A percentile compares a stretch with the other conserved stretches of the same genome.
Conservation (phyloP, 2,329 filamentous ascomycete species). For the Pyricularia grisea region DNA sequence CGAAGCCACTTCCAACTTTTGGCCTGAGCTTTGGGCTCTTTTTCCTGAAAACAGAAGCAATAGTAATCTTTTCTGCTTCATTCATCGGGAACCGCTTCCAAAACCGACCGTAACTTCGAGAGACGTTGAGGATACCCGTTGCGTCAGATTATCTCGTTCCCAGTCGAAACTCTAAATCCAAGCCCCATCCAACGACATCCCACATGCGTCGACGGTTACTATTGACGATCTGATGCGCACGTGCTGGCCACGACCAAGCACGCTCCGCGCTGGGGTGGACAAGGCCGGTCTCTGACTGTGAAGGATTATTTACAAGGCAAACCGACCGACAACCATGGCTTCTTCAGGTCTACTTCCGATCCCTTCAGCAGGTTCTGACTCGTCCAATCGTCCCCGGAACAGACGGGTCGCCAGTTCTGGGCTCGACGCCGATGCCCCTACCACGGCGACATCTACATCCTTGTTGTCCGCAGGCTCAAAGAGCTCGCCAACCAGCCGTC, state of each 20-base stretch:
- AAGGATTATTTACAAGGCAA: background rate
- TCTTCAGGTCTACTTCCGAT: background rate
- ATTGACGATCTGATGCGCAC: conserved; percentile 3
- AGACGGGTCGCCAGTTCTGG: conserved; percentile 30
- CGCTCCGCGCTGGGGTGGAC: conserved; percentile 3
- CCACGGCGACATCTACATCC: conserved; percentile 17
- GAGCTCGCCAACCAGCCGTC: conserved; percentile 24
- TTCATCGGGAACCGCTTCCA: background rate
- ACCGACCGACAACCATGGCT: background rate
- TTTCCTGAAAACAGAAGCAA: background rate
- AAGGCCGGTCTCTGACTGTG: background rate
- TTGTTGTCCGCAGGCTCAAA: conserved; percentile 16
- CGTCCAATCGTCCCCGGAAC: conserved; percentile 34
- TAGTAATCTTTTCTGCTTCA: background rate
- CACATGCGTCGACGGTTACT: conserved; percentile 4
- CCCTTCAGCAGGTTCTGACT: background rate
- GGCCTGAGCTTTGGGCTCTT: background rate
- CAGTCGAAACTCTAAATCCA: background rate
- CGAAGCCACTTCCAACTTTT: background rate
- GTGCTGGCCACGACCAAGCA: conserved; percentile 1
- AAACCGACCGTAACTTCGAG: background rate
- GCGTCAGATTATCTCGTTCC: background rate
- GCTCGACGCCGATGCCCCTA: conserved; percentile 16
- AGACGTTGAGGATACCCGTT: background rate
- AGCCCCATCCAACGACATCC: background rate